Conservation (phyloP, 2,329 filamentous ascomycete species). For the Penicillium sp. region DNA sequence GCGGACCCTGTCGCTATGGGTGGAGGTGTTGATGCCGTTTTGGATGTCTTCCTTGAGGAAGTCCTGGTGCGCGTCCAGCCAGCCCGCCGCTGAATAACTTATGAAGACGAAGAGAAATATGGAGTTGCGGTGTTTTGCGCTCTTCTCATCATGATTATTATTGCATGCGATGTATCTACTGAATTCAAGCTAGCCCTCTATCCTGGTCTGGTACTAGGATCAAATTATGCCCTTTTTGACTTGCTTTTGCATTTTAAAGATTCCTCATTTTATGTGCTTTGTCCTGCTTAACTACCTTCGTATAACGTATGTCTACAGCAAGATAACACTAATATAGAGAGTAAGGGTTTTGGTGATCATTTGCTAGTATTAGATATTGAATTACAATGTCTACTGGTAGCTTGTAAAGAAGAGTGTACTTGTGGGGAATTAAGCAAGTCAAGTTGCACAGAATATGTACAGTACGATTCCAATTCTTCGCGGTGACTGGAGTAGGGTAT, state of each 20-base stretch:
- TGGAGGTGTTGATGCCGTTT: slow-evolving; percentile 81
- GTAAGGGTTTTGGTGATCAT: too few species aligned
- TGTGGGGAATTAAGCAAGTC: too few species aligned
- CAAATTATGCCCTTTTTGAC: background rate
- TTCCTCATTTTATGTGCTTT: too few species aligned
- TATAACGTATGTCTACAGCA: too few species aligned
- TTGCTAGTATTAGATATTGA: too few species aligned
- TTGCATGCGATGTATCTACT: slow-evolving; percentile 2
- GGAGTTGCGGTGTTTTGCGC: background rate
- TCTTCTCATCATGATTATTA: background rate
- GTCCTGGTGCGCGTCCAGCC: slow-evolving; percentile 90
- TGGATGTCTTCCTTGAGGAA: slow-evolving; percentile 93
- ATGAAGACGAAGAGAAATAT: background rate
- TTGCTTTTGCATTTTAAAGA: background rate
- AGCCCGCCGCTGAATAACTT: background rate
- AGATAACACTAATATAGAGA: too few species aligned
- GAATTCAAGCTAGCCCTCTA: background rate
- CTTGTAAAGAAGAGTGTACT: too few species aligned
- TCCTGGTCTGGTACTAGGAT: slow-evolving; percentile 1
- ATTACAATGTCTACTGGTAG: too few species aligned
- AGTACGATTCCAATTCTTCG: background rate
- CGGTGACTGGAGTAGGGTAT: background rate
- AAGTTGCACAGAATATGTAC: background rate
- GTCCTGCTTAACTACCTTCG: too few species aligned
- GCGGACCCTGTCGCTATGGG: slow-evolving; percentile 92